Conservation (phyloP, 805 yeast genomes). For the Metschnikowia matae region DNA sequence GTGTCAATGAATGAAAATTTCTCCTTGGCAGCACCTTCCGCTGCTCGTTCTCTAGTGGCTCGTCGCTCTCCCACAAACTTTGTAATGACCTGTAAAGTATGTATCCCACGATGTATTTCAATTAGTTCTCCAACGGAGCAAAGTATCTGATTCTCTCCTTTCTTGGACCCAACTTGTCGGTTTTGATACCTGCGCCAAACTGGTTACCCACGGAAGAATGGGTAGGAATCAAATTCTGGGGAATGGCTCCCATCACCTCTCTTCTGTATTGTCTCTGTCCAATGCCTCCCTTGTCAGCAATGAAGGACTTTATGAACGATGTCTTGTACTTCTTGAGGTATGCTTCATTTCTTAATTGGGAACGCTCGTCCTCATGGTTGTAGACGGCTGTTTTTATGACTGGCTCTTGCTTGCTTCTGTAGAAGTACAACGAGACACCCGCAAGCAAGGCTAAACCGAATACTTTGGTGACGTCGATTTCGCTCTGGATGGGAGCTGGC, state of each 20-base stretch:
- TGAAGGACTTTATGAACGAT: conserved; percentile 39
- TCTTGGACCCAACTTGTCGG: conserved; percentile 43
- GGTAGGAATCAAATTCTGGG: conserved; percentile 34
- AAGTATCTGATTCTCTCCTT: conserved; percentile 37
- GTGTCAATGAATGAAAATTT: background rate
- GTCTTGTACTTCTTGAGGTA: conserved; percentile 37
- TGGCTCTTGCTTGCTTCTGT: conserved; percentile 26
- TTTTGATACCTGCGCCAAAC: conserved; percentile 43
- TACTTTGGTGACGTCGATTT: conserved; percentile 38
- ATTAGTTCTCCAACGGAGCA: conserved; percentile 31
- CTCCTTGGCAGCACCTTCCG: background rate
- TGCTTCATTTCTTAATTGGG: conserved; percentile 32
- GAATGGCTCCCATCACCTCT: conserved; percentile 26
- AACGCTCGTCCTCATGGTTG: conserved; percentile 30
- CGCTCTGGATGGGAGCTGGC: conserved; percentile 20
- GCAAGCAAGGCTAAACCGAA: conserved; percentile 39
- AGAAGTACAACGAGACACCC: conserved; percentile 28
- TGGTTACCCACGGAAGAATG: conserved; percentile 40
- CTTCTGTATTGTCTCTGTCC: conserved; percentile 41
- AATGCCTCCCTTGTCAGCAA: conserved; percentile 43
- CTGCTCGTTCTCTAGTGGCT: background rate
- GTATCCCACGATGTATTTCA: background rate
- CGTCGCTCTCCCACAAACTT: background rate
- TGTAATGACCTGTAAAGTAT: background rate
- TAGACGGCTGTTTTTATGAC: conserved; percentile 36